Evolutionary conservation across 345 rosid genomes (phyloP), one percentile per base, ranked within the genome.

Genomic region (Iberis pinnata): DNA sequence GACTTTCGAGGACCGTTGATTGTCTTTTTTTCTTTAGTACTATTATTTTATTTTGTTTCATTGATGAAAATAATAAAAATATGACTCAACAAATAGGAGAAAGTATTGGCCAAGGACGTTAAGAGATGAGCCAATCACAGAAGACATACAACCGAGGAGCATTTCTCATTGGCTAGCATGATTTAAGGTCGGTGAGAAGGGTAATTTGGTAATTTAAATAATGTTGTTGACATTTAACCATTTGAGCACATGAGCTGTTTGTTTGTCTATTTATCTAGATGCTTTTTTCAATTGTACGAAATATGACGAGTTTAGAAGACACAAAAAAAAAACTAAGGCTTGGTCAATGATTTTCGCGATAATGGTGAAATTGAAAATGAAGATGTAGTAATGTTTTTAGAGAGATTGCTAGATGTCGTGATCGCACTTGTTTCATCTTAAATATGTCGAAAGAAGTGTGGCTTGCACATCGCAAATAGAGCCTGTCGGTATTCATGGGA

Each of bases 221-320:
- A 2, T 46, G 22, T 66, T 60, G 71, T 60, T 67, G 71, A 60
- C 65, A 67, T 37, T 59, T 45, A 53, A 45, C 65, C 61, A 58
- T 65, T 58, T 58, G 2, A n/a, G 70, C 70, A 65, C 70, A 65
- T 65, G 64, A 65, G 64, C 51, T 65, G 59, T 58, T 65, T 65
- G 48, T 49, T 49, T 57, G 63, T 53, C 9, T 62, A 16, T 56
- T 10, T 43, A 40, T 35, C 12, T 40, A 65, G 48, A 43, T 58
- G 41, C 58, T 18, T 56, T 49, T n/a, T 31, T 12, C 4, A 26
- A 11, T n/a, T n/a, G n/a, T n/a, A n/a, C n/a, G n/a, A n/a, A n/a
- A n/a, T n/a, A n/a, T n/a, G n/a, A n/a, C n/a, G n/a, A n/a, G n/a
- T n/a, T n/a, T n/a, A n/a, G n/a, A n/a, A n/a, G n/a, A n/a, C n/a